Percentiles rank a stretch among this genome's conserved stretches.
phyloP scores from a whole-genome alignment of 2,329 filamentous ascomycete genomes.

The Huntiella savannae region DNA sequence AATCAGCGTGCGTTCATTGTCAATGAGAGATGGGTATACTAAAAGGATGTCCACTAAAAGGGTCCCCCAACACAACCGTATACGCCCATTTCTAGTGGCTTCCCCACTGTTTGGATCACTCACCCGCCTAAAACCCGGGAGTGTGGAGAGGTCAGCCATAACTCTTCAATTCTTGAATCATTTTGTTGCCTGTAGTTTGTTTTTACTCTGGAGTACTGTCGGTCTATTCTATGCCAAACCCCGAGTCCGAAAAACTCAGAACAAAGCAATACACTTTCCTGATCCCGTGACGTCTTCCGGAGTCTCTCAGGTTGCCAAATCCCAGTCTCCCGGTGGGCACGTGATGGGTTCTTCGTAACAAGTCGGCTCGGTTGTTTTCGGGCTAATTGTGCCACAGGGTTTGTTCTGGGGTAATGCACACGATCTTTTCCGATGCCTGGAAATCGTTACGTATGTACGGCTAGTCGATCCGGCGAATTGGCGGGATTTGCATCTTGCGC shows the following conservation, averaged over 20 bases:
- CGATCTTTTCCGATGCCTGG: conserved; percentile 8
- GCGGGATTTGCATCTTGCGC: no score
- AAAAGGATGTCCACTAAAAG: conserved; percentile 2
- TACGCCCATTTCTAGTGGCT: background rate
- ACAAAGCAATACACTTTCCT: no score
- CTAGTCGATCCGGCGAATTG: background rate
- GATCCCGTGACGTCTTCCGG: no score
- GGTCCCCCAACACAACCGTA: conserved; percentile 2
- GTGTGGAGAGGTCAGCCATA: no score
- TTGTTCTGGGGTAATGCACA: background rate
- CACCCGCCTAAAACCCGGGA: no score
- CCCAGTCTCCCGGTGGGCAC: background rate
- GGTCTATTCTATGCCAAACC: no score
- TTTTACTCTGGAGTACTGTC: no score
- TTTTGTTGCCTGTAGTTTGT: no score
- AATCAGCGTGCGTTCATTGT: conserved; percentile 10
- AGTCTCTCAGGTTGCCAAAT: background rate
- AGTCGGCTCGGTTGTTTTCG: conserved; percentile 6
- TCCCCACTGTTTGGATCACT: no score
- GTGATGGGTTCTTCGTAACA: background rate
- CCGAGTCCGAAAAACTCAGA: no score
- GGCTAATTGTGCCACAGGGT: conserved; percentile 1
- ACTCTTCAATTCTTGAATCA: no score
- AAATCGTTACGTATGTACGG: background rate
- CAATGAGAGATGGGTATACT: conserved; percentile 6